Percentiles rank a stretch among this genome's conserved stretches.
Conservation (phyloP, 1,139 yeast species). For the Suhomyces panamericanus region DNA sequence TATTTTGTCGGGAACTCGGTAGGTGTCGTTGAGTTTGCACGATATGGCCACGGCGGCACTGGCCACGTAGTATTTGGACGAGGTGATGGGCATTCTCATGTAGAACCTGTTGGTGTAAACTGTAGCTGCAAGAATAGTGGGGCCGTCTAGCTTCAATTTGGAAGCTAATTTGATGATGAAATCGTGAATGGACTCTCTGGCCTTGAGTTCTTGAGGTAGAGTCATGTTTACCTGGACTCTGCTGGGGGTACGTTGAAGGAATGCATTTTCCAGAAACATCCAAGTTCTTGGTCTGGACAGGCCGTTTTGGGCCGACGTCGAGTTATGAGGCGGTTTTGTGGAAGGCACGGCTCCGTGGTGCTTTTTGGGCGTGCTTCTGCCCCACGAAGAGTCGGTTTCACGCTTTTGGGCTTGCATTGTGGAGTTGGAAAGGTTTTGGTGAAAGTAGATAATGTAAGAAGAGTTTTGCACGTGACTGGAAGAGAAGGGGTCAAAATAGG, state of each 20-base stretch:
- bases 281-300: conserved; percentile 24
- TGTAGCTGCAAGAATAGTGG: conserved; percentile 46
- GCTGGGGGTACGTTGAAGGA: conserved; percentile 34
- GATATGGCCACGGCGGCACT: conserved; percentile 48
- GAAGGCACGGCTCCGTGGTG: background rate
- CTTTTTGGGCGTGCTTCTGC: conserved; percentile 1
- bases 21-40: conserved; percentile 45
- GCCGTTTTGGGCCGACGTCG: background rate
- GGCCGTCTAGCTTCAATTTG: conserved; percentile 42
- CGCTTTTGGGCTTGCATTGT: conserved; percentile 3
- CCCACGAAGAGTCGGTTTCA: conserved; percentile 3
- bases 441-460: too few relatives aligned
- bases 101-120: conserved; percentile 43
- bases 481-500: background rate
- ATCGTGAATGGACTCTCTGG: conserved; percentile 42
- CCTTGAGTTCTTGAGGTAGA: conserved; percentile 36
- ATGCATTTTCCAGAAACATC: conserved; percentile 37
- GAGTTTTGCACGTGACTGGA: background rate
- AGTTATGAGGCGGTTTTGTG: background rate
- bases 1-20: conserved; percentile 46
- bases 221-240: conserved; percentile 26
- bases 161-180: conserved; percentile 42
- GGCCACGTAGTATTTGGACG: conserved; percentile 48
- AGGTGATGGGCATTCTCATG: conserved; percentile 45
- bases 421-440: too few relatives aligned